These are phyloP conservation scores for Saccharomycopsis malanga DNA, from an alignment of 805 yeast species.

Conservation along the genomic window DNA sequence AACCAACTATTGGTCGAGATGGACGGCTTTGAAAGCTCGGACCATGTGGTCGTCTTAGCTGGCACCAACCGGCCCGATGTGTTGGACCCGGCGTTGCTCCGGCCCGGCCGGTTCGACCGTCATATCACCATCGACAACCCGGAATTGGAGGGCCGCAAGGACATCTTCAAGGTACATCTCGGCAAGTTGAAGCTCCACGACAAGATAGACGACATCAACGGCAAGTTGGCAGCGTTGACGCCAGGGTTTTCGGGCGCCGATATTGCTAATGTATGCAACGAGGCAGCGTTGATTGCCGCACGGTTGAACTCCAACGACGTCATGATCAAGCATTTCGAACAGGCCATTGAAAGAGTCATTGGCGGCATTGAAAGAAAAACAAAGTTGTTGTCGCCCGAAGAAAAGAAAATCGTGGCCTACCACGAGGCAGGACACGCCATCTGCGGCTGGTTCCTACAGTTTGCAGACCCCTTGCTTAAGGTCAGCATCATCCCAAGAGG, in stretches of 20 bases:
- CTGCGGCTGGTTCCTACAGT: slow-evolving; percentile 91
- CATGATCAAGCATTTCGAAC: slow-evolving; percentile 76
- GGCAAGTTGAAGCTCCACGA: slow-evolving; percentile 56
- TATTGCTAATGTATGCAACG: slow-evolving; percentile 94
- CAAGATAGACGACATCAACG: slow-evolving; percentile 55
- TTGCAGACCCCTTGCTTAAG: slow-evolving; percentile 89
- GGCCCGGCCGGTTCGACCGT: slow-evolving; percentile 98
- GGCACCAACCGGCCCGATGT: slow-evolving; percentile 97
- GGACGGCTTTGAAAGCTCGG: slow-evolving; percentile 92
- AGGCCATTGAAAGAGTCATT: slow-evolving; percentile 94
- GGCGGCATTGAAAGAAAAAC: slow-evolving; percentile 93
- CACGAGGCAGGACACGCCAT: slow-evolving; percentile 99
- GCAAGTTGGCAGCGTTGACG: slow-evolving; percentile 88
- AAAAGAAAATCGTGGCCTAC: slow-evolving; percentile 85
- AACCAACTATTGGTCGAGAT: slow-evolving; percentile 95
- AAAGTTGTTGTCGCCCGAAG: slow-evolving; percentile 74
- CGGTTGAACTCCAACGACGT: slow-evolving; percentile 69
- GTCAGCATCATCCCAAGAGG: slow-evolving; percentile 97
- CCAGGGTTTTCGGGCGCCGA: slow-evolving; percentile 99
- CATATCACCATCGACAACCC: slow-evolving; percentile 90
- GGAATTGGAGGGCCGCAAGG: slow-evolving; percentile 90
- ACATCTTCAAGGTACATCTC: slow-evolving; percentile 83
- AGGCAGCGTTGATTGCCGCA: slow-evolving; percentile 96
- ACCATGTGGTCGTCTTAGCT: slow-evolving; percentile 93
- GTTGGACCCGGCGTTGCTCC: slow-evolving; percentile 82